Percentiles rank a stretch among this genome's conserved stretches.
Conservation (phyloP, 2,329 filamentous ascomycete species). For the Aspergillus sp. region DNA sequence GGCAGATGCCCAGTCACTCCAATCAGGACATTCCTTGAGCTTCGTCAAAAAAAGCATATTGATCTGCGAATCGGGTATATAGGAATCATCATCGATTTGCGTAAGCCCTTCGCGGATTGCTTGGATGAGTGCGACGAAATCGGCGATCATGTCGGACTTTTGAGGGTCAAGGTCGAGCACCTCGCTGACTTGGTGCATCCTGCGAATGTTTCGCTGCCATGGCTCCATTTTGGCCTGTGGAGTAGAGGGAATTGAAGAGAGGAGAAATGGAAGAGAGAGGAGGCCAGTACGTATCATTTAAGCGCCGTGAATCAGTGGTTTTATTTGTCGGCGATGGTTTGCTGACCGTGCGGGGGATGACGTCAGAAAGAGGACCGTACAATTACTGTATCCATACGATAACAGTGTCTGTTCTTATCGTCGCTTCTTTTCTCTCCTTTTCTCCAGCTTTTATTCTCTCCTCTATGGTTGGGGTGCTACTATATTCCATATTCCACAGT, state of each 20-base stretch:
- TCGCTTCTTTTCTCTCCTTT: background rate
- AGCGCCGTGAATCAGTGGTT: background rate
- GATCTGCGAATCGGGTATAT: constrained; percentile 29
- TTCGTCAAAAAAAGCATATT: constrained; percentile 31
- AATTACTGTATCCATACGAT: background rate
- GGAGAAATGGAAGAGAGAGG: background rate
- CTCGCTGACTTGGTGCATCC: constrained; percentile 32
- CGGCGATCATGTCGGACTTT: constrained; percentile 27
- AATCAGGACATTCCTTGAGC: constrained; percentile 27
- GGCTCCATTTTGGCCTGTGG: constrained; percentile 21
- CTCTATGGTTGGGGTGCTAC: too few species aligned
- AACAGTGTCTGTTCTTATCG: background rate
- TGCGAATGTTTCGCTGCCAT: constrained; percentile 30
- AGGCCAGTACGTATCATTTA: background rate
- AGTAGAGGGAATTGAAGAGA: background rate
- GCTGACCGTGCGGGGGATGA: constrained; percentile 7
- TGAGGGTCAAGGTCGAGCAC: constrained; percentile 30
- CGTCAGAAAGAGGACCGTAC: background rate
- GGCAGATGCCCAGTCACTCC: constrained; percentile 27
- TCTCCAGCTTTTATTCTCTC: background rate
- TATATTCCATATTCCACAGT: background rate
- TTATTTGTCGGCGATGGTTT: background rate
- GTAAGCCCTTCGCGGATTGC: constrained; percentile 31
- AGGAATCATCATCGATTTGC: constrained; percentile 28
- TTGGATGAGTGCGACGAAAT: constrained; percentile 31